Evolutionary conservation across 495 filamentous ascomycete species (phyloP), one percentile per base, ranked within the genome.

Genomic region (Oidiodendron maius): DNA sequence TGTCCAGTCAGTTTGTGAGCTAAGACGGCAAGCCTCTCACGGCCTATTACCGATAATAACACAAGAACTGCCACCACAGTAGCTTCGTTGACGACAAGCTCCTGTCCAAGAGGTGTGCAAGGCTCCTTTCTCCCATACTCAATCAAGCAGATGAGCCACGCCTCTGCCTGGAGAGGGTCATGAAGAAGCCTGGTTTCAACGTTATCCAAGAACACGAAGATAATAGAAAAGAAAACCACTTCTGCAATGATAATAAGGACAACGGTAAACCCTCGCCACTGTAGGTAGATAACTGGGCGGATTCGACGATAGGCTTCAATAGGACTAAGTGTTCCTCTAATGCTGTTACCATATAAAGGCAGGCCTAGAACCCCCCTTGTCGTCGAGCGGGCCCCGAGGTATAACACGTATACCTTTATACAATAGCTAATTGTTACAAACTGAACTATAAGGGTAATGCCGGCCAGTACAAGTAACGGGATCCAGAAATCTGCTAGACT

Each of bases 321-420:
- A 15, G 94, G 87, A 5, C 87, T 90, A 51, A 90, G 76, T 25
- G 87, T 91, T 9, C 45, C 52, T 59, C 83, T 81, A 35, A 93
- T 69, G 63, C 89, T 95, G 53, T 76, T 76, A 16, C 78, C 75
- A 65, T 94, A 90, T 1, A 88, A 89, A 4, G 86, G 89, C 16
- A 93, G 68, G 12, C 72, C 78, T 10, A 87, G 87, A 62, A 77
- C 82, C 54, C 76, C 81, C 24, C 82, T 85, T 4, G 82, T 80
- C 28, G 79, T 70, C 44, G 75, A 75, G 55, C 80, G 82, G 61
- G 88, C 81, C 58, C 84, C 78, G 57, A 91, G 78, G 39, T 94
- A 81, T n/a, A 89, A 81, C 58, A 98, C 71, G 60, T 98, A 98
- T 48, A 98, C 85, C 55, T 94, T 83, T 61, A 95, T 86, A 64